Percentiles rank a stretch among this genome's conserved stretches.
These are phyloP conservation scores for Scedosporium minutisporum DNA, from an alignment of 2,329 filamentous ascomycete genomes.

Conservation along the genomic window DNA sequence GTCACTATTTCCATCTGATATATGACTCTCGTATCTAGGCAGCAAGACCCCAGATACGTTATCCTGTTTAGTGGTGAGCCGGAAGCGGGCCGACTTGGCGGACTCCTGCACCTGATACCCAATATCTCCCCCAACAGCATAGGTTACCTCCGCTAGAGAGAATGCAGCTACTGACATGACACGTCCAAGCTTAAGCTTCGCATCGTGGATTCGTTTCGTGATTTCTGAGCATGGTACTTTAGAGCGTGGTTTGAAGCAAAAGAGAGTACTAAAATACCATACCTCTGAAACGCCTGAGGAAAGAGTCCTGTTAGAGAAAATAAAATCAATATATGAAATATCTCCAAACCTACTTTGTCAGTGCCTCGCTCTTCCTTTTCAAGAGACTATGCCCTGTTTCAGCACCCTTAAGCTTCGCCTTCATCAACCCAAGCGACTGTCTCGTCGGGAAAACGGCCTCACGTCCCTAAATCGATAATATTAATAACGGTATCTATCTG, in stretches of 20 bases:
- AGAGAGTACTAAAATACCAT: constrained; percentile 9
- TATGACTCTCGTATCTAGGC: constrained; percentile 86
- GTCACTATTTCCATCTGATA: constrained; percentile 83
- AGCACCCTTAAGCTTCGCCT: constrained; percentile 90
- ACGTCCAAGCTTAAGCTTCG: constrained; percentile 97
- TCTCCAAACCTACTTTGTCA: constrained; percentile 67
- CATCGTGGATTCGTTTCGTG: constrained; percentile 92
- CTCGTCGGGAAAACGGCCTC: constrained; percentile 97
- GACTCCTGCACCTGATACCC: constrained; percentile 97
- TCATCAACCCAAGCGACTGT: constrained; percentile 95
- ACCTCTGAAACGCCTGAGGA: constrained; percentile 79
- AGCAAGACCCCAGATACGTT: constrained; percentile 96
- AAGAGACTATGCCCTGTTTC: constrained; percentile 87
- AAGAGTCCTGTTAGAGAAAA: constrained; percentile 1
- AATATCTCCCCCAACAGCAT: constrained; percentile 91
- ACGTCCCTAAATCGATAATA: constrained; percentile 57
- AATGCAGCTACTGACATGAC: constrained; percentile 99
- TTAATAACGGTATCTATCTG: background rate
- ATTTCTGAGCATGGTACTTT: constrained; percentile 54
- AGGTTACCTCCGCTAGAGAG: constrained; percentile 93
- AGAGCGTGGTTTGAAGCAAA: background rate
- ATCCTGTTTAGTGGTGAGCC: constrained; percentile 90
- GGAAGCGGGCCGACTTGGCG: constrained; percentile 83
- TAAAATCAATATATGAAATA: constrained; percentile 1
- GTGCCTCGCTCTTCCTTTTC: constrained; percentile 94